A percentile compares a stretch with the other conserved stretches of the same genome.
phyloP scores from a whole-genome alignment of 805 yeast genomes.

The Pichia kluyveri region DNA sequence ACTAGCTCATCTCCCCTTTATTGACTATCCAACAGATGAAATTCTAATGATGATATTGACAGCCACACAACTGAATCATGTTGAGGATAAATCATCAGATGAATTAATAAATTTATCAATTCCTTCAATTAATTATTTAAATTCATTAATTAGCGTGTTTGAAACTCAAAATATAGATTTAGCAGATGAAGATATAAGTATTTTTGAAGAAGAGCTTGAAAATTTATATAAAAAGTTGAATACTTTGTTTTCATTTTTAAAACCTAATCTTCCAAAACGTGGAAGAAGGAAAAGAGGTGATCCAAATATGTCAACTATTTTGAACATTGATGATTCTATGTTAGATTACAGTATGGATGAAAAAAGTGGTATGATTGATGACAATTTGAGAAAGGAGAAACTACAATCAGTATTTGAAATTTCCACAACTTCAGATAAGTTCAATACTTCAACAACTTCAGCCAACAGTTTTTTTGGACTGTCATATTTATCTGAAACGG shows the following conservation, averaged over 20 bases:
- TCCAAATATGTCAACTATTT: neutral
- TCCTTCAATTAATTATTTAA: constrained; percentile 3
- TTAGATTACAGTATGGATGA: neutral
- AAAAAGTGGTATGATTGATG: neutral
- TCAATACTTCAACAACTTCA: neutral
- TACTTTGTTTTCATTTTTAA: neutral
- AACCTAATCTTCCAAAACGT: neutral
- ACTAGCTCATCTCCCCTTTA: neutral
- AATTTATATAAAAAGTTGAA: neutral
- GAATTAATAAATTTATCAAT: neutral
- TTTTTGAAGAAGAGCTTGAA: constrained; percentile 2
- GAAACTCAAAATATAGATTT: neutral
- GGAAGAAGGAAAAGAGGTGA: neutral
- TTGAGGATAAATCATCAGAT: neutral
- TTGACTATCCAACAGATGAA: constrained; percentile 5
- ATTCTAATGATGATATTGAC: constrained; percentile 2
- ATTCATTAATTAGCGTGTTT: neutral
- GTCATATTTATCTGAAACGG: neutral
- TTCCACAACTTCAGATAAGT: constrained; percentile 5
- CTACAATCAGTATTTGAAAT: constrained; percentile 1
- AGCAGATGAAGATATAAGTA: neutral
- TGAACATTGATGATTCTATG: neutral
- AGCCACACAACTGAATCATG: constrained; percentile 5
- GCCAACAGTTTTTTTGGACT: constrained; percentile 4
- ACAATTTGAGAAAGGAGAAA: neutral